Conservation (phyloP, 345 rosid species). For the Brassica juncea region DNA sequence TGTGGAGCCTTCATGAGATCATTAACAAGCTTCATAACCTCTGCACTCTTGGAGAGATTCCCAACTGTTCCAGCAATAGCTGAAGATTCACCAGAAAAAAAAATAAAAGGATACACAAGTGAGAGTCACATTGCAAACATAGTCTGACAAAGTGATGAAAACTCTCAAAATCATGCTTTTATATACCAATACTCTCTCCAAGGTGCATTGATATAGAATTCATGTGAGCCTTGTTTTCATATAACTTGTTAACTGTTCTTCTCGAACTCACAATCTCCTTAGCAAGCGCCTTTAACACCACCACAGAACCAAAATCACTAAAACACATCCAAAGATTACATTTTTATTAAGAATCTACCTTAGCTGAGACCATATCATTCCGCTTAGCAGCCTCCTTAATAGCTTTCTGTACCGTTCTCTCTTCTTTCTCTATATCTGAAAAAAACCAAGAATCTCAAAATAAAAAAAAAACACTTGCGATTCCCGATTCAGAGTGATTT, state of each 20-base stretch:
- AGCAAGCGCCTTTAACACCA: constrained; percentile 54
- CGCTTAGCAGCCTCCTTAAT: constrained; percentile 88
- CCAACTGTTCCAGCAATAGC: constrained; percentile 94
- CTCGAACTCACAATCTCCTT: constrained; percentile 80
- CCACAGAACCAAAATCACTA: neutral
- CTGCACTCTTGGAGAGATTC: constrained; percentile 84
- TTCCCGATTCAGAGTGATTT: neutral
- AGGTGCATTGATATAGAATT: constrained; percentile 96
- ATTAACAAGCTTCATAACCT: constrained; percentile 95
- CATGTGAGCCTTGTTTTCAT: constrained; percentile 91
- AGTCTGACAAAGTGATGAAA: neutral
- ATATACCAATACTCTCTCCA: constrained; percentile 92
- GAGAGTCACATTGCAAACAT: neutral
- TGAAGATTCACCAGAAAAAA: constrained; percentile 31
- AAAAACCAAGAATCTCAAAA: neutral
- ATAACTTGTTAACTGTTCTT: constrained; percentile 73
- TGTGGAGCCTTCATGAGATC: constrained; percentile 93
- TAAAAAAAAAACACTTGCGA: neutral
- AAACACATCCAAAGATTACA: neutral
- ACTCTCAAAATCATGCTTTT: neutral
- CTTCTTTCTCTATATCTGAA: constrained; percentile 88
- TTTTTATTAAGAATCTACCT: constrained; percentile 43
- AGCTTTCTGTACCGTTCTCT: constrained; percentile 83
- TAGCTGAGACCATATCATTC: constrained; percentile 87
- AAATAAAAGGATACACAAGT: neutral